Conservation (phyloP, 1,139 yeast species). For the Lodderomyces orthopsilosis region DNA sequence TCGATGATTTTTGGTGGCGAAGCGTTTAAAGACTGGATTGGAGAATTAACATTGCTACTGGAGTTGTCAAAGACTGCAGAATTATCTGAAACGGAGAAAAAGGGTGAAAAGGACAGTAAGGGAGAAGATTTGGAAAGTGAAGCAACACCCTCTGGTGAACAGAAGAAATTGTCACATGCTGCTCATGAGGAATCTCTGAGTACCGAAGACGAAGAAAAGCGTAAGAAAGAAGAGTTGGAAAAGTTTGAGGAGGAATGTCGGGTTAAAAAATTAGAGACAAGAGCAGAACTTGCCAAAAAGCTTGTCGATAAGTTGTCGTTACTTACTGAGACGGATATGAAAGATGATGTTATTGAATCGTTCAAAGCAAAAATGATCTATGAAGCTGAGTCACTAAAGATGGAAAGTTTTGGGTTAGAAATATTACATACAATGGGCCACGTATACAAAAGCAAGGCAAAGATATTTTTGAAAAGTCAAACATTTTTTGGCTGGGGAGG, state of each 20-base stretch:
- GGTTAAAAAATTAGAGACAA: conserved; percentile 67
- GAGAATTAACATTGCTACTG: conserved; percentile 62
- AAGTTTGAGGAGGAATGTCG: conserved; percentile 78
- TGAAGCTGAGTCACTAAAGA: conserved; percentile 85
- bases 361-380: conserved; percentile 69
- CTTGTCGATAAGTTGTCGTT: conserved; percentile 67
- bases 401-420: conserved; percentile 93
- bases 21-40: conserved; percentile 81
- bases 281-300: conserved; percentile 60
- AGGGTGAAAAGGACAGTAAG: neutral
- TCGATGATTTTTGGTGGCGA: conserved; percentile 79
- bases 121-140: neutral
- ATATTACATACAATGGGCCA: conserved; percentile 84
- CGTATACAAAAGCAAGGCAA: conserved; percentile 69
- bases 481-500: conserved; percentile 83
- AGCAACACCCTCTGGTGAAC: neutral
- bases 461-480: conserved; percentile 57
- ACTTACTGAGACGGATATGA: conserved; percentile 81
- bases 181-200: conserved; percentile 17
- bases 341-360: conserved; percentile 62
- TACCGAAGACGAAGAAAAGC: conserved; percentile 35
- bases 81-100: conserved; percentile 24
- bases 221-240: conserved; percentile 62
- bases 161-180: conserved; percentile 10
- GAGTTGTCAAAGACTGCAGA: conserved; percentile 61